Base-by-base conservation (phyloP, 2,329 filamentous ascomycete species). In the Colletotrichum salicis region DNA sequence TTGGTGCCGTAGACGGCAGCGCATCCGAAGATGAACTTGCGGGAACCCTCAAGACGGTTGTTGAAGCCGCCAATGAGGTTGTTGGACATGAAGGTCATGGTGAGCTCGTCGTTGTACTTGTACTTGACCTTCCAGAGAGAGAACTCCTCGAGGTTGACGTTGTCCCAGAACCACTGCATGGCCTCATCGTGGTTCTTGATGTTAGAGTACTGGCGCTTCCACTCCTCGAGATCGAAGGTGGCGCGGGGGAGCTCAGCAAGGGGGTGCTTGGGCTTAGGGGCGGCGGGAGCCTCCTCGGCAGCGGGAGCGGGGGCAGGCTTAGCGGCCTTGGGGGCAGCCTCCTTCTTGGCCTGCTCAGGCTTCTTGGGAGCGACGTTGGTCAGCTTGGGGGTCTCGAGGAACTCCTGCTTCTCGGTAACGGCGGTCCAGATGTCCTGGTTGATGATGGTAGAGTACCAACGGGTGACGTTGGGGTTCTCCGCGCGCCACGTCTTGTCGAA, bases 121-220 rank as follows among this genome's bases (percentile, higher is more conserved):
- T 97, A 99, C 86, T 95, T 92, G 78, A 95, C 87, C 84, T 91
- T 91, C 94, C 95, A 99, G 84, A 99, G 86, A 68, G 95, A 97
- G 91, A 96, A 99, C 86, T 99, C 96, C 76, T 95, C 92, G 78
- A 96, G 92, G 82, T 96, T 96, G 86, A 91, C 90, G 85, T 97
- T 94, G 87, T 98, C 92, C 96, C 96, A 99, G 92, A 99, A 98
- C 93, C 93, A 98, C 84, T 96, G 95, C 80, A 98, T 88, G 79
- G 96, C 94, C 75, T 88, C 92, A 75, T 98, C 94, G 83, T 93
- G 90, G 70, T 72, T 56, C 70, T 72, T 72, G 58, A 73, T 63
- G 91, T 99, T 99, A 80, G 96, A 99, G 91, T 97, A 99, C 85
- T 94, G 92, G 82, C 96, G 95, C 93, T 99, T 99, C 94, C 93